These are phyloP conservation scores for Poronia punctata DNA, from an alignment of 495 filamentous ascomycete species.

Conservation along the genomic window DNA sequence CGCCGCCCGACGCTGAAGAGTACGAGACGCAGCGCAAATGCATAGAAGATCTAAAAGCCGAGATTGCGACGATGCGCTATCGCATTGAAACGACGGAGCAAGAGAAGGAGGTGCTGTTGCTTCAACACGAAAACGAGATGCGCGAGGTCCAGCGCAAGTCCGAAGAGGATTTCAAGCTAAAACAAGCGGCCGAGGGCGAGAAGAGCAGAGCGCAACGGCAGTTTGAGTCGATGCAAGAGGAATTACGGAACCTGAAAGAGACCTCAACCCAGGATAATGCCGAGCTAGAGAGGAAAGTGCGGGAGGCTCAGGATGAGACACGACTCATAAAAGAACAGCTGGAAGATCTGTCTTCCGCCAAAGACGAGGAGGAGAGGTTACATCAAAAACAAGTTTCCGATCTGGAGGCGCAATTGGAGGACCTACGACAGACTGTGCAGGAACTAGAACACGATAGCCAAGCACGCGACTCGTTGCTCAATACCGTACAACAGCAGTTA, in stretches of 20 bases:
- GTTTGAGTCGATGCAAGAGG: slow-evolving; percentile 60
- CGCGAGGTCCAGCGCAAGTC: slow-evolving; percentile 65
- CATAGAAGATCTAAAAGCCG: slow-evolving; percentile 50
- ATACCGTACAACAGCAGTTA: slow-evolving; percentile 59
- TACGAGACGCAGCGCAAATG: slow-evolving; percentile 43
- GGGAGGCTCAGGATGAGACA: slow-evolving; percentile 66
- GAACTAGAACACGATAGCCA: slow-evolving; percentile 67
- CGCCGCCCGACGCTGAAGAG: slow-evolving; percentile 41
- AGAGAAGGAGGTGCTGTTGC: slow-evolving; percentile 68
- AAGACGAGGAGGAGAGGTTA: slow-evolving; percentile 63
- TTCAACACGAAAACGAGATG: slow-evolving; percentile 77
- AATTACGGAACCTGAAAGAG: slow-evolving; percentile 66
- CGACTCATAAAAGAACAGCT: slow-evolving; percentile 67
- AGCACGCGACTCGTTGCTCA: slow-evolving; percentile 53
- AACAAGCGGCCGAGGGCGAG: slow-evolving; percentile 68
- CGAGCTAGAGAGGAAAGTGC: slow-evolving; percentile 62
- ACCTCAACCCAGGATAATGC: slow-evolving; percentile 57
- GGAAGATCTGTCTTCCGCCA: slow-evolving; percentile 64
- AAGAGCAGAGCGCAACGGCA: slow-evolving; percentile 61
- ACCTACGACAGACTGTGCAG: slow-evolving; percentile 59
- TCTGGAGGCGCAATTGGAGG: slow-evolving; percentile 59
- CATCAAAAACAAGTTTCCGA: slow-evolving; percentile 63
- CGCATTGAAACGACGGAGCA: slow-evolving; percentile 64
- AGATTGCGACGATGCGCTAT: slow-evolving; percentile 47
- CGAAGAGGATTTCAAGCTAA: slow-evolving; percentile 77